A percentile compares a stretch with the other conserved stretches of the same genome.
Conservation (phyloP, 2,329 filamentous ascomycete species). For the Diaporthe sp. region DNA sequence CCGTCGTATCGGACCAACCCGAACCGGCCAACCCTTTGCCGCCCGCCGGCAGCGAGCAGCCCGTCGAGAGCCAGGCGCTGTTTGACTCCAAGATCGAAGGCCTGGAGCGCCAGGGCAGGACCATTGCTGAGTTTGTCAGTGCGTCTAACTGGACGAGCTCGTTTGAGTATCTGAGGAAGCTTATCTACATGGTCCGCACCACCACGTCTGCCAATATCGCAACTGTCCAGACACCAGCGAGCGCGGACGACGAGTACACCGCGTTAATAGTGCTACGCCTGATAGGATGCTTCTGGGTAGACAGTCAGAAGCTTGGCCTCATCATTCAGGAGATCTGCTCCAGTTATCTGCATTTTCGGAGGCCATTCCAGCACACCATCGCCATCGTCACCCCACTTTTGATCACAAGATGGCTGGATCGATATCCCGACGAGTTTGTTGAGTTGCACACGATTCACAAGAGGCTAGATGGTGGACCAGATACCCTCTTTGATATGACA, state of each 20-base stretch:
- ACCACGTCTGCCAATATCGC: slow-evolving; percentile 54
- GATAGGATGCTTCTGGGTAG: slow-evolving; percentile 74
- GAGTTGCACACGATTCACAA: slow-evolving; percentile 71
- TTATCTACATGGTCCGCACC: slow-evolving; percentile 64
- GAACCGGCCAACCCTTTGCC: slow-evolving; percentile 45
- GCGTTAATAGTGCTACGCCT: slow-evolving; percentile 69
- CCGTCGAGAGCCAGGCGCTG: slow-evolving; percentile 49
- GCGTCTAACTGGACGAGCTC: slow-evolving; percentile 73
- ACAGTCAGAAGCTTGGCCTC: slow-evolving; percentile 70
- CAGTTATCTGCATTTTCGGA: slow-evolving; percentile 75
- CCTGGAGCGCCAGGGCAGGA: slow-evolving; percentile 67
- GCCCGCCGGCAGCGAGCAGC: slow-evolving; percentile 48
- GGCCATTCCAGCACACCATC: slow-evolving; percentile 72
- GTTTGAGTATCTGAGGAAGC: slow-evolving; percentile 69
- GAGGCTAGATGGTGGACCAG: slow-evolving; percentile 73
- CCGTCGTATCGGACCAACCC: slow-evolving; percentile 49
- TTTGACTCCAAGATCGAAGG: slow-evolving; percentile 55
- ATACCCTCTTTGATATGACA: slow-evolving; percentile 78
- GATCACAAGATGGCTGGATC: slow-evolving; percentile 75
- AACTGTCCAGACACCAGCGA: slow-evolving; percentile 51
- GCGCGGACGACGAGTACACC: slow-evolving; percentile 63
- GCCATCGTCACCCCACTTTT: slow-evolving; percentile 73
- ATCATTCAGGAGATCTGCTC: slow-evolving; percentile 76
- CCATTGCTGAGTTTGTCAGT: slow-evolving; percentile 73
- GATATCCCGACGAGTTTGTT: slow-evolving; percentile 74